Evolutionary conservation across 2,329 filamentous ascomycete species (phyloP).

Genomic region (Drechslera avenae): DNA sequence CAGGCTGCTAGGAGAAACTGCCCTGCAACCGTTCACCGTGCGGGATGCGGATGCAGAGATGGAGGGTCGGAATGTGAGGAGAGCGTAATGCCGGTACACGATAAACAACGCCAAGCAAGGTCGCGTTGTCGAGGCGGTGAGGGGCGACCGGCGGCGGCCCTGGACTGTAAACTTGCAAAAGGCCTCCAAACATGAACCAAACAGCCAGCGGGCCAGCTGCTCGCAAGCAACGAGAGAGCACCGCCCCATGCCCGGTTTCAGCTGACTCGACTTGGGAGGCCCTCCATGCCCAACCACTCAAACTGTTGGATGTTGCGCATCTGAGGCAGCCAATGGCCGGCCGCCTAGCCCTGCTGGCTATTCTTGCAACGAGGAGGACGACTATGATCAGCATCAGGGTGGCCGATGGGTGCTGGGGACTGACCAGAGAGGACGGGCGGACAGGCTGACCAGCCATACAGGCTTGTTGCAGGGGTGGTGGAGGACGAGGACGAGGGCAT

Average conservation of each 20-base stretch:
- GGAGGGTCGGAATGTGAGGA: not conserved
- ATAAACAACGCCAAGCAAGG: conserved; percentile 7
- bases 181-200: too few species aligned
- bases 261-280: conserved; percentile 11
- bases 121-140: conserved; percentile 7
- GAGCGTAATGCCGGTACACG: too few species aligned
- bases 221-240: not conserved
- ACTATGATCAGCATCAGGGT: conserved; percentile 12
- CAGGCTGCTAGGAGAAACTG: conserved; percentile 17
- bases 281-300: conserved; percentile 12
- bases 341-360: conserved; percentile 2
- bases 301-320: conserved; percentile 22
- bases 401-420: too few species aligned
- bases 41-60: not conserved
- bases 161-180: too few species aligned
- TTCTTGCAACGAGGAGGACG: conserved; percentile 13
- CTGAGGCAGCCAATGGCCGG: conserved; percentile 18
- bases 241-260: conserved; percentile 33
- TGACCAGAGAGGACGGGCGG: not conserved
- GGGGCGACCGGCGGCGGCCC: too few species aligned
- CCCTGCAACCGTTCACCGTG: conserved; percentile 26
- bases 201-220: too few species aligned
- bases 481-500: not conserved
- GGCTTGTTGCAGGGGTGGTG: not conserved
- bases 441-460: too few species aligned